These are phyloP conservation scores for Neonectria faginata DNA, from an alignment of 2,329 filamentous ascomycete species.

Conservation along the genomic window DNA sequence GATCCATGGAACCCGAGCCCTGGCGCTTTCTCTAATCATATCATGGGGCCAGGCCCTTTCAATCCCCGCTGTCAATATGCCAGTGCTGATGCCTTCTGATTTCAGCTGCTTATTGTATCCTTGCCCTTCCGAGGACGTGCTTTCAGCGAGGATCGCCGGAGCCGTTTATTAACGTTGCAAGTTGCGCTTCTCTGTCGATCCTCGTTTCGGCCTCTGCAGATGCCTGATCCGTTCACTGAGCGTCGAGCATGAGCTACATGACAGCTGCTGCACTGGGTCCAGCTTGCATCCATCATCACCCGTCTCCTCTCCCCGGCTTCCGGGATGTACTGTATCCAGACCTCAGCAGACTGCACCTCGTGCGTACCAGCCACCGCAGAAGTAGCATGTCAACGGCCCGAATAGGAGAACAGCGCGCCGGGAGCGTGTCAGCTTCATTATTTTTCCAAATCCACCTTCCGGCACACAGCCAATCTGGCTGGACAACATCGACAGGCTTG, in stretches of 20 bases:
- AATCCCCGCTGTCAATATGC: slow-evolving; percentile 8
- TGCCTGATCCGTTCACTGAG: background rate
- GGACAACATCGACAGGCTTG: slow-evolving; percentile 7
- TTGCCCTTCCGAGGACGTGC: background rate
- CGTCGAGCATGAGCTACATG: background rate
- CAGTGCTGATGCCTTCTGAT: background rate
- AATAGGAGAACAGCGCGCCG: slow-evolving; percentile 39
- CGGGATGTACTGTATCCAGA: background rate
- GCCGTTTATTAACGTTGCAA: background rate
- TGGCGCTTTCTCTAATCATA: slow-evolving; percentile 19
- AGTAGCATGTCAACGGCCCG: slow-evolving; percentile 43
- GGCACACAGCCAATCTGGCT: slow-evolving; percentile 33
- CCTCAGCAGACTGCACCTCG: slow-evolving; percentile 1
- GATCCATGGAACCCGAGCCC: slow-evolving; percentile 1
- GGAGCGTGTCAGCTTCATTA: slow-evolving; percentile 26
- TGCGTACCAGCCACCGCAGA: slow-evolving; percentile 1
- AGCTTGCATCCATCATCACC: background rate
- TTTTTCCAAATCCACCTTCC: slow-evolving; percentile 29
- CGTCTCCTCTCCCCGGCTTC: background rate
- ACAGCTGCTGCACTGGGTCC: background rate
- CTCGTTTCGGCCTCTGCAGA: background rate
- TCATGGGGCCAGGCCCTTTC: slow-evolving; percentile 19
- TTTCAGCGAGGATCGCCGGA: slow-evolving; percentile 1
- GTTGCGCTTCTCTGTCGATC: background rate
- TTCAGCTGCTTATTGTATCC: background rate